A percentile compares a stretch with the other conserved stretches of the same genome.
These are phyloP conservation scores for Fusarium nurragi DNA, from an alignment of 2,329 filamentous ascomycete genomes.

Conservation along the genomic window DNA sequence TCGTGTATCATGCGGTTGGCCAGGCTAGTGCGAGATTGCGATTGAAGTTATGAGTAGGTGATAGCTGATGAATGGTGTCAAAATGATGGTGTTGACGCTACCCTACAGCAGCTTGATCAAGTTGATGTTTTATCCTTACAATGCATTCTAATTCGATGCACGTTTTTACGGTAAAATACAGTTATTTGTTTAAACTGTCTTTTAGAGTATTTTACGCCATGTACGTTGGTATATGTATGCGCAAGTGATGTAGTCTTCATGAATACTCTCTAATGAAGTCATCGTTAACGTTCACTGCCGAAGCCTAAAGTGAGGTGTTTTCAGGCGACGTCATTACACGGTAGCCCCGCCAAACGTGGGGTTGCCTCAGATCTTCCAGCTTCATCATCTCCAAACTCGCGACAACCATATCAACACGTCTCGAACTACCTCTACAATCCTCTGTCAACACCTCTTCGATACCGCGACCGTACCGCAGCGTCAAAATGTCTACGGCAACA, in stretches of 20 bases:
- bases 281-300: background rate
- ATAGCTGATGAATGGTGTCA: background rate
- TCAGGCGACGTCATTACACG: slow-evolving; percentile 27
- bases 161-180: too few species aligned
- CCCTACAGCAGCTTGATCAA: background rate
- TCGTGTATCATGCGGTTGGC: slow-evolving; percentile 11
- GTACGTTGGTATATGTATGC: too few species aligned
- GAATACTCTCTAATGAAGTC: too few species aligned
- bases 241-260: too few species aligned
- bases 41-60: background rate
- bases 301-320: background rate
- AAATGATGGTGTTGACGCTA: background rate
- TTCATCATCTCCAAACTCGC: background rate
- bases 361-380: background rate
- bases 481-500: slow-evolving; percentile 48
- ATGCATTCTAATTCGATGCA: too few species aligned
- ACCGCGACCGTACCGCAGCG: background rate
- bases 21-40: background rate
- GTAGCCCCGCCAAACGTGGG: slow-evolving; percentile 24
- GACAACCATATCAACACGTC: background rate
- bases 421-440: background rate
- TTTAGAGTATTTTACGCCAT: too few species aligned
- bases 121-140: too few species aligned
- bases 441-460: too few species aligned
- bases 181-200: too few species aligned